Percentiles rank a stretch among this genome's conserved stretches.
Conservation (phyloP, 129 eudicot genomes). For the Flaveria brownii region DNA sequence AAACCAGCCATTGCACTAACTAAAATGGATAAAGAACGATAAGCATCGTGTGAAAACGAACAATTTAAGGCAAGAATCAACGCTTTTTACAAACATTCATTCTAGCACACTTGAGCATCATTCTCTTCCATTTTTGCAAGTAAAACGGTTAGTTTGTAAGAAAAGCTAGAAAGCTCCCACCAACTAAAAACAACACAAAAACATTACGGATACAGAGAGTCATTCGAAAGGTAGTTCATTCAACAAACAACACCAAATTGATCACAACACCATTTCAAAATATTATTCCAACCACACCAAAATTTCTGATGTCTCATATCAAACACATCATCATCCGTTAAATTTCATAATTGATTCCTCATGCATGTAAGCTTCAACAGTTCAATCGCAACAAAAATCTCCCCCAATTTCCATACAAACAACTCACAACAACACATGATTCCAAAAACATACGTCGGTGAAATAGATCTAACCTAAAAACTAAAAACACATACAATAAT, state of each 20-base stretch:
- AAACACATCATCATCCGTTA: background rate
- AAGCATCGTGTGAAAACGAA: background rate
- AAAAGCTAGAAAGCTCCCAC: background rate
- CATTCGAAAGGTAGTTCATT: constrained; percentile 7
- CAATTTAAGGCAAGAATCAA: background rate
- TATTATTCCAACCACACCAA: background rate
- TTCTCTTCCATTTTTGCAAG: background rate
- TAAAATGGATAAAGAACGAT: background rate
- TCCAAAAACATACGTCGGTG: background rate
- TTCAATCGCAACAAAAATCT: background rate
- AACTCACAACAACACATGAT: background rate
- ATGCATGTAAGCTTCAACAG: constrained; percentile 20
- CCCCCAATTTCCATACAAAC: background rate
- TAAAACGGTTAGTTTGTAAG: background rate
- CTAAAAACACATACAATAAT: background rate
- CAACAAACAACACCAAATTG: background rate
- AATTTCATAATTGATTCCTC: background rate
- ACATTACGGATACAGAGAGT: background rate
- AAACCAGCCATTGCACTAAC: background rate
- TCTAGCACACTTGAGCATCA: background rate
- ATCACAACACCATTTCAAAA: constrained; percentile 1
- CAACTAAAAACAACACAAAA: background rate
- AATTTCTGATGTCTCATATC: background rate
- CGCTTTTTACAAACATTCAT: background rate
- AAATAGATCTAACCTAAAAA: constrained; percentile 21